A percentile compares a stretch with the other conserved stretches of the same genome.
Evolutionary conservation across 345 rosid species (phyloP).

Genomic region (Firmiana major): DNA sequence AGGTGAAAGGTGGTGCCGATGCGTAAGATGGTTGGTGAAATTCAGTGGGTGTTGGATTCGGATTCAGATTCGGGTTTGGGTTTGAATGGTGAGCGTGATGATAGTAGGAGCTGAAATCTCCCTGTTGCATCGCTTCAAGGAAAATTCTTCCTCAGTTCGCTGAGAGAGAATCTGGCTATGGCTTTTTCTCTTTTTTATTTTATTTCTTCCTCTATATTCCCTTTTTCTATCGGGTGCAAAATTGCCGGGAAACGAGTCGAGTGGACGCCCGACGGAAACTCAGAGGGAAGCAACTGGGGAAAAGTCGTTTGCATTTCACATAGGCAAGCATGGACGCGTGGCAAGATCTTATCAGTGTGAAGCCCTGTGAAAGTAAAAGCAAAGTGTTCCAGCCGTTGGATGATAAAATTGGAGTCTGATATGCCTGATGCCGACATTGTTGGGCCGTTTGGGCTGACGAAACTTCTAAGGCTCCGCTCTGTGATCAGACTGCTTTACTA

Average conservation of each 20-base stretch:
- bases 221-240: background rate
- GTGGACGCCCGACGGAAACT: background rate
- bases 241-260: background rate
- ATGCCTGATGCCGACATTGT: background rate
- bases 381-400: background rate
- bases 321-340: background rate
- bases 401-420: background rate
- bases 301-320: background rate
- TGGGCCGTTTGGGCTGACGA: background rate
- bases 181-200: background rate
- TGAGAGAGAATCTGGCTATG: background rate
- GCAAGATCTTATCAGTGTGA: background rate
- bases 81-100: constrained; percentile 46
- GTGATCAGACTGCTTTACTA: background rate
- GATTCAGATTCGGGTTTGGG: constrained; percentile 35
- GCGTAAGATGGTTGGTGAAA: constrained; percentile 54
- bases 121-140: constrained; percentile 55
- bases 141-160: background rate
- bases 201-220: background rate
- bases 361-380: too few relatives aligned
- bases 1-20: constrained; percentile 72
- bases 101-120: constrained; percentile 71
- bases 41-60: constrained; percentile 34
- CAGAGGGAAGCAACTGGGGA: background rate
- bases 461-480: too few relatives aligned